These are phyloP conservation scores for Termitomyces sp. DNA, from an alignment of 768 basidiomycete genomes.

Conservation along the genomic window DNA sequence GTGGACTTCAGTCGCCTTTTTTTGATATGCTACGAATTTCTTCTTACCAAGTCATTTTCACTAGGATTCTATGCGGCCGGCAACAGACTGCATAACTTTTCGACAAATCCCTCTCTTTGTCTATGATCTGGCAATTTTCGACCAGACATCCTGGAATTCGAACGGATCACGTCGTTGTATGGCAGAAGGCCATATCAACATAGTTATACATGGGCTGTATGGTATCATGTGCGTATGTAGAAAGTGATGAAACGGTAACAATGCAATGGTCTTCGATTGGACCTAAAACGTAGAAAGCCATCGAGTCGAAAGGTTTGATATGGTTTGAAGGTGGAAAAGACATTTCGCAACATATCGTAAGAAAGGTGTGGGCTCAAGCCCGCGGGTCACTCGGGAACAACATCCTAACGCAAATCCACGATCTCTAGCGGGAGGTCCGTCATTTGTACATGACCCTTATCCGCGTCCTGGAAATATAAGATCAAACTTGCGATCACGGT, in stretches of 20 bases:
- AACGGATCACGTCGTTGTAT: neutral
- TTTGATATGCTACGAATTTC: no score
- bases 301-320: neutral
- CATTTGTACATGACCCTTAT: slow-evolving; percentile 81
- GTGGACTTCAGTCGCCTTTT: no score
- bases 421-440: slow-evolving; percentile 72
- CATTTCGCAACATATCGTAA: neutral
- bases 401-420: slow-evolving; percentile 64
- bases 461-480: slow-evolving; percentile 55
- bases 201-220: neutral
- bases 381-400: no score
- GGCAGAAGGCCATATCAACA: neutral
- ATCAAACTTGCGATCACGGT: neutral
- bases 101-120: no score
- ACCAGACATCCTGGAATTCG: neutral
- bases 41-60: no score
- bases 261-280: neutral
- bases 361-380: neutral
- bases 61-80: no score
- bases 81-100: no score
- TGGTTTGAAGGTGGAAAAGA: neutral
- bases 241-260: neutral
- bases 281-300: neutral
- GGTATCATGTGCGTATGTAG: neutral
- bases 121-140: neutral